Percentiles rank a stretch among this genome's conserved stretches.
Conservation (phyloP, 2,329 filamentous ascomycete species). For the Dactylellina cionopaga region DNA sequence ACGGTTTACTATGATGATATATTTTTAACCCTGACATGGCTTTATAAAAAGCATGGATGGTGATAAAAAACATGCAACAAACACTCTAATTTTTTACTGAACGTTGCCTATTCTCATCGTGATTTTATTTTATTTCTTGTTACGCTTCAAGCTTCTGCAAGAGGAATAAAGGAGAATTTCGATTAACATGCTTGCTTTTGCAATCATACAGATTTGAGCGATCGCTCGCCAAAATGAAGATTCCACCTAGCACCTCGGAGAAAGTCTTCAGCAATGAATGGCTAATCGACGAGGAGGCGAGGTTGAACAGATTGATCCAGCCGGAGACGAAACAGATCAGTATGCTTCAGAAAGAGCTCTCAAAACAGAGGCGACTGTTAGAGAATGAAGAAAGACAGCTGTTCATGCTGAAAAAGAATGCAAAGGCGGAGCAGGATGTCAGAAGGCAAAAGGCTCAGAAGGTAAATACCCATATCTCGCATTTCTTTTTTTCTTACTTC, state of each 20-base stretch:
- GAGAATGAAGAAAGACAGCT: slow-evolving; percentile 53
- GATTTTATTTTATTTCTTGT: background rate
- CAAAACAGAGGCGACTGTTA: slow-evolving; percentile 52
- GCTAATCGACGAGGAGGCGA: slow-evolving; percentile 55
- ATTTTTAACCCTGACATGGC: slow-evolving; percentile 53
- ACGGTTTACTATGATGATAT: slow-evolving; percentile 45
- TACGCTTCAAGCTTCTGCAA: background rate
- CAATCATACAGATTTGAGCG: slow-evolving; percentile 50
- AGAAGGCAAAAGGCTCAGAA: slow-evolving; percentile 54
- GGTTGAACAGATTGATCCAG: slow-evolving; percentile 54
- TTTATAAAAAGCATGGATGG: slow-evolving; percentile 36
- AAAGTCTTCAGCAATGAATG: slow-evolving; percentile 56
- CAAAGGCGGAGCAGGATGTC: slow-evolving; percentile 53
- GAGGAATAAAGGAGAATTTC: background rate
- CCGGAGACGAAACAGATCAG: slow-evolving; percentile 55
- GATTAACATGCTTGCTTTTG: slow-evolving; percentile 9
- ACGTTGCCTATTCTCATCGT: slow-evolving; percentile 4
- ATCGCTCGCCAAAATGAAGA: slow-evolving; percentile 53
- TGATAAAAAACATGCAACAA: slow-evolving; percentile 52
- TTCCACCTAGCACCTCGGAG: slow-evolving; percentile 53
- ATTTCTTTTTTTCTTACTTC: background rate
- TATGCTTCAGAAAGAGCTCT: slow-evolving; percentile 54
- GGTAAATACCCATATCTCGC: slow-evolving; percentile 27
- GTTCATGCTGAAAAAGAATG: slow-evolving; percentile 54
- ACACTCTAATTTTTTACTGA: slow-evolving; percentile 55